These are phyloP conservation scores for Tolypocladium inflatum DNA, from an alignment of 2,329 filamentous ascomycete genomes.

Conservation along the genomic window DNA sequence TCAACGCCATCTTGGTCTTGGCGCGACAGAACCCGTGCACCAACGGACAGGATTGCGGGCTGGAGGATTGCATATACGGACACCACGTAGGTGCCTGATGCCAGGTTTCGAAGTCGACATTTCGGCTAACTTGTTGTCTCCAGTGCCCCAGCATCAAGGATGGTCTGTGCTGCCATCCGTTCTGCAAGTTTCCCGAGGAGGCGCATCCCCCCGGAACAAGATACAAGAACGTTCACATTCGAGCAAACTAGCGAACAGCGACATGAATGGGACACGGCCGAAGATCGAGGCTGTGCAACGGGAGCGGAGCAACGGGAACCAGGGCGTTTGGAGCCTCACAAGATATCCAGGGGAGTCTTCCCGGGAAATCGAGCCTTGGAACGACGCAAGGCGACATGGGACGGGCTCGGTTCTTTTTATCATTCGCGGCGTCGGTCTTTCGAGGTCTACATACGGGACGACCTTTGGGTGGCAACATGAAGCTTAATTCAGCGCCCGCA, in stretches of 20 bases:
- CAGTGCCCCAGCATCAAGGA: slow-evolving; percentile 46
- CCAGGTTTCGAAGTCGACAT: background rate
- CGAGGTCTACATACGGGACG: no score
- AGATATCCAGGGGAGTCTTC: background rate
- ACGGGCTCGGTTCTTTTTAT: background rate
- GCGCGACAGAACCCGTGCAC: slow-evolving; percentile 49
- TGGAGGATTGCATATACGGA: slow-evolving; percentile 51
- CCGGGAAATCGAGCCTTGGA: no score
- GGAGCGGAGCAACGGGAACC: background rate
- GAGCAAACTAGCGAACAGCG: slow-evolving; percentile 17
- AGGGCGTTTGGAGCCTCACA: background rate
- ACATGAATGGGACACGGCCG: background rate
- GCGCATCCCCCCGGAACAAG: slow-evolving; percentile 50
- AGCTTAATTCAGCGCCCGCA: background rate
- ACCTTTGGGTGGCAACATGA: background rate
- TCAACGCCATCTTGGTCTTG: slow-evolving; percentile 45
- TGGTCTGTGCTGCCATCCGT: slow-evolving; percentile 41
- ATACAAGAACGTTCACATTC: slow-evolving; percentile 28
- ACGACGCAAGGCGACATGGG: background rate
- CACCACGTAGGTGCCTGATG: slow-evolving; percentile 40
- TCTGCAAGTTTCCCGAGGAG: slow-evolving; percentile 43
- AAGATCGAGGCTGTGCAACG: background rate
- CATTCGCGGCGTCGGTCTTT: background rate
- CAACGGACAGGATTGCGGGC: slow-evolving; percentile 46
- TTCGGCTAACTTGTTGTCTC: background rate